Conservation (phyloP, 1,284 basidiomycete species). For the Hortiboletus rubellus region DNA sequence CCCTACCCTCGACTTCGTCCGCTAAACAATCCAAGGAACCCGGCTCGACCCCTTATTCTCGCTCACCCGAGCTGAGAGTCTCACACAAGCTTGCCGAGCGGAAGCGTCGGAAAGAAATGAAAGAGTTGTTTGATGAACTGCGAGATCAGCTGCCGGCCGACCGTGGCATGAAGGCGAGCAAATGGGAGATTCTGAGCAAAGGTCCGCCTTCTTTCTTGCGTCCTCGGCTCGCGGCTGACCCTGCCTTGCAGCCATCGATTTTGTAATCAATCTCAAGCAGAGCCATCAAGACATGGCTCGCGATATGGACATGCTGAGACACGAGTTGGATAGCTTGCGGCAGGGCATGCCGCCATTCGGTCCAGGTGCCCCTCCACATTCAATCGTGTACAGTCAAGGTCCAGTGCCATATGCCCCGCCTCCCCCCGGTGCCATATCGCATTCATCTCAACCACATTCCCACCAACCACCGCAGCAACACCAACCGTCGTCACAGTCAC, state of each 20-base stretch:
- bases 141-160: conserved; percentile 88
- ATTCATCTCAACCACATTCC: conserved; percentile 39
- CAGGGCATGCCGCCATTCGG: conserved; percentile 57
- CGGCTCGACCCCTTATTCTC: conserved; percentile 81
- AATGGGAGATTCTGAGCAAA: conserved; percentile 96
- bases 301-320: conserved; percentile 75
- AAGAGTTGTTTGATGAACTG: conserved; percentile 93
- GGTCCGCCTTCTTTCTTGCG: conserved; percentile 47
- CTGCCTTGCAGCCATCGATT: conserved; percentile 73
- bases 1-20: conserved; percentile 33
- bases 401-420: conserved; percentile 45
- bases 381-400: conserved; percentile 54
- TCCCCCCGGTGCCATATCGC: conserved; percentile 44
- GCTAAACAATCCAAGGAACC: conserved; percentile 44
- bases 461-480: conserved; percentile 36
- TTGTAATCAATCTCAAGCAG: conserved; percentile 75
- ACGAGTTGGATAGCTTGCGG: conserved; percentile 69
- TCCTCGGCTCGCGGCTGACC: conserved; percentile 11
- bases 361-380: conserved; percentile 50
- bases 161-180: conserved; percentile 91
- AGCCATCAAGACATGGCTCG: conserved; percentile 72
- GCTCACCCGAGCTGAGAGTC: conserved; percentile 89
- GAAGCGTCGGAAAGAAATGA: conserved; percentile 96
- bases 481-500: conserved; percentile 37
- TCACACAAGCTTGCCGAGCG: conserved; percentile 95